Percentiles rank a stretch among this genome's conserved stretches.
Conservation (phyloP, 139 green algal species). For the Closterium sp. region DNA sequence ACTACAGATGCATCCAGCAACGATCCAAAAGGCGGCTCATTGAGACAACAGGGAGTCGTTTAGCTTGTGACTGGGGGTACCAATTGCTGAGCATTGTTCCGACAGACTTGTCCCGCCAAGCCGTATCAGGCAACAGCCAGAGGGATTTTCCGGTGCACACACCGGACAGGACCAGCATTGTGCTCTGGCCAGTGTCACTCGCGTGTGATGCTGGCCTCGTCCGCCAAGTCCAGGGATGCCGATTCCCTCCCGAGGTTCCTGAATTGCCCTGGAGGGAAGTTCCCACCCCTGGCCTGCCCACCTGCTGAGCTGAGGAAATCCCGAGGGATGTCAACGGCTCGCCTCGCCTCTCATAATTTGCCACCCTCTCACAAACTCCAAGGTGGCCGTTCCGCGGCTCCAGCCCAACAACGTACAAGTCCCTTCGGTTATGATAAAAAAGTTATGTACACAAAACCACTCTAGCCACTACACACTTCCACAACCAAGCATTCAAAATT, state of each 20-base stretch:
- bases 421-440: neutral
- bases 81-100: neutral
- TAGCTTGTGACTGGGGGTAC: neutral
- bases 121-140: neutral
- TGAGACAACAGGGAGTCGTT: neutral
- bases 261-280: no score
- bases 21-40: neutral
- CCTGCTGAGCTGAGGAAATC: neutral
- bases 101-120: neutral
- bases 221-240: no score
- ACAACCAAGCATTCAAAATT: no score
- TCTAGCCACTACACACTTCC: no score
- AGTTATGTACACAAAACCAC: neutral
- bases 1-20: neutral
- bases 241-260: no score
- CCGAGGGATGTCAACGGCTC: neutral
- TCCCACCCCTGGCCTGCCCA: no score
- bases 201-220: neutral
- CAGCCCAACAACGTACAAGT: neutral
- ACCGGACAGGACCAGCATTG: neutral
- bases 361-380: neutral
- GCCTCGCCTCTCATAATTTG: neutral
- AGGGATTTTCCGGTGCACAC: neutral
- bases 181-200: neutral
- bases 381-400: neutral